phyloP scores from a whole-genome alignment of 306 rosid genomes.

The Quercus parvula region DNA sequence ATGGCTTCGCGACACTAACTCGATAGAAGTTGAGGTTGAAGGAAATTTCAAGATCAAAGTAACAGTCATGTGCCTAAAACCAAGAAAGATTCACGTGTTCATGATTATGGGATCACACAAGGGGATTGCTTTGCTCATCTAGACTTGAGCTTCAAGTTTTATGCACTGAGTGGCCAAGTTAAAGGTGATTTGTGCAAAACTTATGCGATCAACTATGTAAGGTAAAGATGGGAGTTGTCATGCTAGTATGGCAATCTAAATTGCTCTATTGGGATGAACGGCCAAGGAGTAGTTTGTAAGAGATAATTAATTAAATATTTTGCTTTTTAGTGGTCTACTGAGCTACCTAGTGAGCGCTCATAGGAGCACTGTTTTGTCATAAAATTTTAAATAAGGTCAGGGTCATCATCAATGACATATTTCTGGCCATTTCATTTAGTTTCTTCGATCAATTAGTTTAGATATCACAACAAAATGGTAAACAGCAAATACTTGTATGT shows the following conservation, averaged over 20 bases:
- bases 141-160: constrained; percentile 34
- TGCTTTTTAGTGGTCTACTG: background rate
- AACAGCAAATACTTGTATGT: too few species aligned
- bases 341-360: background rate
- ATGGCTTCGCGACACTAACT: background rate
- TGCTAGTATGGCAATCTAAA: background rate
- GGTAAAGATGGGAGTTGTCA: constrained; percentile 2
- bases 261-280: constrained; percentile 29
- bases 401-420: background rate
- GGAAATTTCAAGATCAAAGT: constrained; percentile 26
- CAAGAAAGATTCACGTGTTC: constrained; percentile 2
- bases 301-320: constrained; percentile 8
- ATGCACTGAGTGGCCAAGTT: constrained; percentile 13
- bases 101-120: constrained; percentile 13
- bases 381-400: background rate
- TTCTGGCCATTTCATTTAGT: too few species aligned
- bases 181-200: constrained; percentile 28
- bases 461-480: too few species aligned
- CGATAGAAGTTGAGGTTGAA: constrained; percentile 21
- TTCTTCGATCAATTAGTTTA: too few species aligned
- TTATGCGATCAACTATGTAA: constrained; percentile 22
- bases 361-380: too few species aligned
- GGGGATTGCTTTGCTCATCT: constrained; percentile 37
- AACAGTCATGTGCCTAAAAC: constrained; percentile 20
- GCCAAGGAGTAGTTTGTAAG: constrained; percentile 41